Evolutionary conservation across 1,284 basidiomycete species (phyloP).

Genomic region (Rhodotorula sp.): DNA sequence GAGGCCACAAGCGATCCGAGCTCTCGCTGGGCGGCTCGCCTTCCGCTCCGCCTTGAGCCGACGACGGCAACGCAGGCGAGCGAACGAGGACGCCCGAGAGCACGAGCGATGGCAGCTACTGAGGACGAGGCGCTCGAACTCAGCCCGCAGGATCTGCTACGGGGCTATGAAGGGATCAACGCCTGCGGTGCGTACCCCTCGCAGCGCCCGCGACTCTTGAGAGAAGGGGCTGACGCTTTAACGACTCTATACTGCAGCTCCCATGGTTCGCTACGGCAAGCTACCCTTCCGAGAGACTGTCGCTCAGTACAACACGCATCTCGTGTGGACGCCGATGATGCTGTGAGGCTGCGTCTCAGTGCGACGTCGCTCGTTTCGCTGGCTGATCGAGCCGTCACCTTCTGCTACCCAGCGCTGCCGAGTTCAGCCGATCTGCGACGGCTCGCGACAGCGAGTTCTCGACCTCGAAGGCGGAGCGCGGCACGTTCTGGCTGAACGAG

Average conservation of each 20-base stretch:
- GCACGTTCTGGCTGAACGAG: slow-evolving; percentile 54
- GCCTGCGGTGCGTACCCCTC: slow-evolving; percentile 50
- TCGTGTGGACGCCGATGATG: slow-evolving; percentile 63
- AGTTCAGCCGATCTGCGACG: slow-evolving; percentile 58
- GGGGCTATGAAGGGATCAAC: slow-evolving; percentile 52
- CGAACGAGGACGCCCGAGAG: neutral
- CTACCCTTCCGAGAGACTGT: slow-evolving; percentile 59
- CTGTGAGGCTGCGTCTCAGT: slow-evolving; percentile 48
- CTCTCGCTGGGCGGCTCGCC: neutral
- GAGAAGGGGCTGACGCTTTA: too few species aligned
- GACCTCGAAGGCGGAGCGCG: slow-evolving; percentile 56
- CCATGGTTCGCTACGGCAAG: slow-evolving; percentile 57
- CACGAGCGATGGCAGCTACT: neutral
- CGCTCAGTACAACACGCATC: slow-evolving; percentile 59
- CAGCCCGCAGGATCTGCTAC: slow-evolving; percentile 52
- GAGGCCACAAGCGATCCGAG: too few species aligned
- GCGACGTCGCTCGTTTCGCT: too few species aligned
- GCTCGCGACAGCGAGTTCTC: slow-evolving; percentile 59
- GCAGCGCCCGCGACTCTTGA: too few species aligned
- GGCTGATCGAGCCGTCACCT: neutral
- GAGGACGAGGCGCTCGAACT: slow-evolving; percentile 40
- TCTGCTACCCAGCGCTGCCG: slow-evolving; percentile 42
- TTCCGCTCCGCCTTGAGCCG: neutral
- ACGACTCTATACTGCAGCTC: neutral
- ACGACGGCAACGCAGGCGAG: neutral